Base-by-base conservation (phyloP, 179 eudicot genomes). In the Pouteria campechiana region DNA sequence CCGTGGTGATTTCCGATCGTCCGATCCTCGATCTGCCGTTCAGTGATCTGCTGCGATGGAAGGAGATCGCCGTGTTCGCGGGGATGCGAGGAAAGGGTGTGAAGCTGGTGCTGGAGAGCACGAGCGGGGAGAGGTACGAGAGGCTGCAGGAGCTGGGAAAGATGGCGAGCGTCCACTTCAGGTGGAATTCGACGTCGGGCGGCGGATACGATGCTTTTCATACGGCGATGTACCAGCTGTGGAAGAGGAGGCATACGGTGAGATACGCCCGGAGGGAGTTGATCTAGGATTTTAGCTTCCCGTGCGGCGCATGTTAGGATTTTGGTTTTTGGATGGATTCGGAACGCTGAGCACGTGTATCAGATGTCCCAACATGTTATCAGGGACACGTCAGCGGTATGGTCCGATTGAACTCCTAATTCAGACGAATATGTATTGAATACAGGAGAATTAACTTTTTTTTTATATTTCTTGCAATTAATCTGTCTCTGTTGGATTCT, bases 181-280 rank as follows among this genome's bases (percentile, higher is more conserved):
- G 30, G 67, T 89, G 97, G 97, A 72, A 73, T 41, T 54, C 50
- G 56, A 41, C 36, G 22, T 67, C 88, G 6, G 50, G 74, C 60
- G 68, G 77, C 65, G n/a, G n/a, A n/a, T 63, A 54, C 21, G 93
- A 81, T 81, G 95, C 93, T 44, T 89, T 89, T 64, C 54, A 76
- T 43, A 72, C 76, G 95, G 82, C 79, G 64, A 59, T 89, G 68
- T 89, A 89, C 70, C 93, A 89, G 63, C 54, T 89, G 42, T 89
- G 97, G 97, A 9, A 61, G 27, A 76, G 87, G 53, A 67, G 97
- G 23, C 93, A 85, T 57, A 64, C 71, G n/a, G 65, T 85, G 15
- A 54, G 84, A 48, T 89, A 89, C 50, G 53, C 71, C 3, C 58
- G 58, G 37, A 52, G 75, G 44, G 74, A 60, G 47, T 37, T 18